Evolutionary conservation across 2,329 filamentous ascomycete species (phyloP).

Genomic region (Colletotrichum sp.): DNA sequence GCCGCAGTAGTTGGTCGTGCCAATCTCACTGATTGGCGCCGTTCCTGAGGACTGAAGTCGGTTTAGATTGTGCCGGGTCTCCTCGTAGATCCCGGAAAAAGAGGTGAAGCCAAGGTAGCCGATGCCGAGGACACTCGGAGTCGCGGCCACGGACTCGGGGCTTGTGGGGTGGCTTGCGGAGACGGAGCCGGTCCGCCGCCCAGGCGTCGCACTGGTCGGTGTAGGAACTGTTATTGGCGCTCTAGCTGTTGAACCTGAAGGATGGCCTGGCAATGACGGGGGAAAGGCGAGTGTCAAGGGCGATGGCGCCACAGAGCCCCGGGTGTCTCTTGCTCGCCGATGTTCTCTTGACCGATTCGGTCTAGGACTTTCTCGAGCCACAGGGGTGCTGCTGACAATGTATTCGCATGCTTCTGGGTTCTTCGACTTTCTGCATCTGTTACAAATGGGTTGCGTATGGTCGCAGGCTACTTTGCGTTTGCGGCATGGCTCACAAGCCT

Average conservation of each 20-base stretch:
- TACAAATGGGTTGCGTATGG: constrained; percentile 43
- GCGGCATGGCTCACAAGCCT: constrained; percentile 41
- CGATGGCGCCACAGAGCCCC: background rate
- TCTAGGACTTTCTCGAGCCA: background rate
- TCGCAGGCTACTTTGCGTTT: constrained; percentile 50
- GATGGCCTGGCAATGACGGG: background rate
- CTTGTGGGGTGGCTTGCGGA: constrained; percentile 13
- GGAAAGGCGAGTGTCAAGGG: background rate
- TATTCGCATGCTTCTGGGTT: constrained; percentile 41
- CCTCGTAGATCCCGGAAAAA: constrained; percentile 45
- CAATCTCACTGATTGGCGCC: constrained; percentile 8
- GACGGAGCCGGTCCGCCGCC: constrained; percentile 7
- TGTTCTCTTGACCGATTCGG: background rate
- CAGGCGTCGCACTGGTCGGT: background rate
- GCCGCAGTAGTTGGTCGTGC: background rate
- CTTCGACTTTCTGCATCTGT: constrained; percentile 40
- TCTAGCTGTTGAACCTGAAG: background rate
- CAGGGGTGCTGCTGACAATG: constrained; percentile 24
- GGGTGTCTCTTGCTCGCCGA: background rate
- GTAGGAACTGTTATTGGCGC: background rate
- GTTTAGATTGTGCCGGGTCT: constrained; percentile 43
- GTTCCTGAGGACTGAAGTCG: constrained; percentile 29
- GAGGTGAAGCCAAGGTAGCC: constrained; percentile 53
- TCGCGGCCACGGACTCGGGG: constrained; percentile 5
- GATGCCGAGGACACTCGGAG: constrained; percentile 18